phyloP scores from a whole-genome alignment of 352 stramenopile genomes.

The Pythium monospermum region DNA sequence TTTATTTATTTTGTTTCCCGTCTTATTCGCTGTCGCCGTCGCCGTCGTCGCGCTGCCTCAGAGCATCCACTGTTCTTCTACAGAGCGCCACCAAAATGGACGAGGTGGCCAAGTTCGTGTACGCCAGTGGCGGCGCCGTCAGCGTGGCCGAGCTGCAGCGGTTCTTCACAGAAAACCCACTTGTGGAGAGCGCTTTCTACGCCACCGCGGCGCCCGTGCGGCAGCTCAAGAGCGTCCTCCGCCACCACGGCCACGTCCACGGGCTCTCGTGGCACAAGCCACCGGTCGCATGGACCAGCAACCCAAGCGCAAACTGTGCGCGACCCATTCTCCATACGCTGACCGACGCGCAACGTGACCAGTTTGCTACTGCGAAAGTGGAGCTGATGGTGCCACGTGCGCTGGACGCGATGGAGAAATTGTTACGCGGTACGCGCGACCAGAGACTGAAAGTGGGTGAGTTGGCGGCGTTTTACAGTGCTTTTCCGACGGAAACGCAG shows the following conservation, averaged over 20 bases:
- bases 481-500: background rate
- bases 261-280: constrained; percentile 11
- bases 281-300: too few relatives aligned
- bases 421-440: background rate
- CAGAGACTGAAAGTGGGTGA: background rate
- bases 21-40: too few relatives aligned
- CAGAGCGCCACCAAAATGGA: too few relatives aligned
- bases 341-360: constrained; percentile 1
- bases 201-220: constrained; percentile 2
- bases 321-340: constrained; percentile 5
- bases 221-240: constrained; percentile 13
- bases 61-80: too few relatives aligned
- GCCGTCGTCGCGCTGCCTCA: too few relatives aligned
- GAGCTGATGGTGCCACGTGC: background rate
- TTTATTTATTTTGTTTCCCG: too few relatives aligned
- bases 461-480: background rate
- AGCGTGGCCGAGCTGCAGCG: background rate
- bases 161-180: constrained; percentile 1
- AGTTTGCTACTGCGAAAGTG: background rate
- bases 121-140: constrained; percentile 6
- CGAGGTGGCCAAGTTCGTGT: constrained; percentile 14
- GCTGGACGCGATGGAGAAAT: constrained; percentile 2
- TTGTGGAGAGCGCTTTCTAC: background rate
- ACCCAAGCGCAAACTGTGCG: background rate
- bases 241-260: background rate